Conservation (phyloP, 1,284 basidiomycete species). For the Phylloboletellus chloephorus region DNA sequence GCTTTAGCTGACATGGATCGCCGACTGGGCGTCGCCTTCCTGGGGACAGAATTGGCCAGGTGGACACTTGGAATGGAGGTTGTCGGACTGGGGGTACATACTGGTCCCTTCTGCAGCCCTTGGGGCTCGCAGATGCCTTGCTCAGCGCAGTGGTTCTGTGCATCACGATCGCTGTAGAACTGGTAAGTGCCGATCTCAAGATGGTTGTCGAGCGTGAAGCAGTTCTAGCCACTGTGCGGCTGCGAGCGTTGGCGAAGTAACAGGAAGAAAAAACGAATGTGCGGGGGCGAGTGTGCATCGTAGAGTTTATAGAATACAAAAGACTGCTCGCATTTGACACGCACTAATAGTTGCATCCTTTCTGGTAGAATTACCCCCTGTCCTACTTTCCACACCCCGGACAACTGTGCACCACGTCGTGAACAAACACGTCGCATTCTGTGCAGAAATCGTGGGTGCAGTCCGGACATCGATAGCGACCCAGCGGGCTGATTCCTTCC, state of each 20-base stretch:
- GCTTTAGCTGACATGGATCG: constrained; percentile 76
- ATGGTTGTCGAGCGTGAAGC: constrained; percentile 52
- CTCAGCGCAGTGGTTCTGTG: constrained; percentile 59
- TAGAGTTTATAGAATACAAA: constrained; percentile 3
- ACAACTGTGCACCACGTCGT: constrained; percentile 71
- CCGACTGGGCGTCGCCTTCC: constrained; percentile 65
- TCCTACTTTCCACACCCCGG: constrained; percentile 48
- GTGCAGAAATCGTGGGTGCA: constrained; percentile 56
- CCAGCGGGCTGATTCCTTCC: constrained; percentile 71
- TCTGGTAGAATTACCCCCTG: constrained; percentile 1
- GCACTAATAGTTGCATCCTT: not conserved
- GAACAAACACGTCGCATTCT: constrained; percentile 73
- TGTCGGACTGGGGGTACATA: constrained; percentile 44
- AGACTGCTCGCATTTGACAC: not conserved
- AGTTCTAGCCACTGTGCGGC: constrained; percentile 43
- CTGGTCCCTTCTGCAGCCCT: constrained; percentile 71
- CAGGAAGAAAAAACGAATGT: constrained; percentile 37
- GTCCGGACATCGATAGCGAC: constrained; percentile 71
- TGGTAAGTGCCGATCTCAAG: constrained; percentile 71
- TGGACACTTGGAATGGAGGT: constrained; percentile 59
- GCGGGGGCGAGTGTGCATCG: constrained; percentile 26
- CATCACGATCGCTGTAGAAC: constrained; percentile 73
- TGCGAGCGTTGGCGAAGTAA: constrained; percentile 39
- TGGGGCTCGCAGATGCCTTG: constrained; percentile 53
- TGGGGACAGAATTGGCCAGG: constrained; percentile 76